phyloP scores from a whole-genome alignment of 306 rosid species.

The Hippophae gyantsensis region DNA sequence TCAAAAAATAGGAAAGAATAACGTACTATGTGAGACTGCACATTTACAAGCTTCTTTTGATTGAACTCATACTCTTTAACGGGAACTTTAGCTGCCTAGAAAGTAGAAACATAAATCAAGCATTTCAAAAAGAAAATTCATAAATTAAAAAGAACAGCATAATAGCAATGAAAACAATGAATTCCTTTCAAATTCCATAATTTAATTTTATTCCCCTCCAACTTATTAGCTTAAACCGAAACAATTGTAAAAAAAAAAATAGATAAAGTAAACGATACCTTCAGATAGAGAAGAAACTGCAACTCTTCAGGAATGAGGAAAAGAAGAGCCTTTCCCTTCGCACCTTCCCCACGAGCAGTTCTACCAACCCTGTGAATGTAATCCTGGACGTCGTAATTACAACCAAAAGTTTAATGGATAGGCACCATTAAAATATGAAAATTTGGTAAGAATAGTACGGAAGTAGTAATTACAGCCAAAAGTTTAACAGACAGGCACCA shows the following conservation, averaged over 20 bases:
- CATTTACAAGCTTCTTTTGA: constrained; percentile 63
- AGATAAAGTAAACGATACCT: constrained; percentile 30
- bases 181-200: neutral
- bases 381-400: constrained; percentile 45
- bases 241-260: neutral
- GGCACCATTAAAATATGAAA: neutral
- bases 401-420: constrained; percentile 11
- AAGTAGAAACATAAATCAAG: no score
- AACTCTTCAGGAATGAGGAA: constrained; percentile 75
- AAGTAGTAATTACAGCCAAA: no score
- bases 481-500: constrained; percentile 10
- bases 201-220: neutral
- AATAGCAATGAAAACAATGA: neutral
- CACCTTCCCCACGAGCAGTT: constrained; percentile 98
- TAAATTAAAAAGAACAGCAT: neutral
- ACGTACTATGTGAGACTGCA: constrained; percentile 65
- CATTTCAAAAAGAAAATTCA: neutral
- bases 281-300: constrained; percentile 71
- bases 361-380: constrained; percentile 97
- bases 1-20: constrained; percentile 6
- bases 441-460: neutral
- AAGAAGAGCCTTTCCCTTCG: constrained; percentile 74
- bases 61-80: constrained; percentile 52
- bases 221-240: no score
- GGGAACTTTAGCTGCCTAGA: constrained; percentile 74